phyloP scores from a whole-genome alignment of 768 basidiomycete species.

The Collybia sp. region DNA sequence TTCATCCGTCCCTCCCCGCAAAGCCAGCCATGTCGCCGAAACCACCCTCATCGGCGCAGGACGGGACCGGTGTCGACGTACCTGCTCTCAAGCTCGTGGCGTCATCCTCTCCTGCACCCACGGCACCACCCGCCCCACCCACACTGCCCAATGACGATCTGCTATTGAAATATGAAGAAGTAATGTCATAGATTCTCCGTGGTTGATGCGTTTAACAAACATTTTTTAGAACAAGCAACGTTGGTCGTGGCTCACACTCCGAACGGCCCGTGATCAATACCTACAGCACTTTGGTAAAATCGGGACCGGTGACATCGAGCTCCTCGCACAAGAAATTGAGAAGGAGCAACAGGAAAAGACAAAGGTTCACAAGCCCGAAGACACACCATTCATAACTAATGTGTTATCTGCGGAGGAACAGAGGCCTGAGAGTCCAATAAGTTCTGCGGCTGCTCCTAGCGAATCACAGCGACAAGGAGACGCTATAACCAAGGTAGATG shows the following conservation, averaged over 20 bases:
- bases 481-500: conserved; percentile 18
- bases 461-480: conserved; percentile 10
- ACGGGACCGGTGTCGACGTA: conserved; percentile 24
- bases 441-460: conserved; percentile 11
- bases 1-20: conserved; percentile 70
- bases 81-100: conserved; percentile 16
- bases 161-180: conserved; percentile 60
- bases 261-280: conserved; percentile 68
- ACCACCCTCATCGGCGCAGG: conserved; percentile 13
- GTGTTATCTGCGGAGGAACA: conserved; percentile 23
- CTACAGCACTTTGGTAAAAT: conserved; percentile 80
- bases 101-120: conserved; percentile 22
- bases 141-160: conserved; percentile 39
- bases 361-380: conserved; percentile 32
- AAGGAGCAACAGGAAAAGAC: conserved; percentile 38
- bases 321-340: conserved; percentile 46
- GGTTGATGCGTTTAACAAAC: not conserved
- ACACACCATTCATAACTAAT: conserved; percentile 19
- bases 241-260: conserved; percentile 78
- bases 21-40: conserved; percentile 49
- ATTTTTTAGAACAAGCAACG: conserved; percentile 63
- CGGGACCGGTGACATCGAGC: conserved; percentile 68
- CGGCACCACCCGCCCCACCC: conserved; percentile 18
- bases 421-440: conserved; percentile 26
- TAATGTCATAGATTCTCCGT: conserved; percentile 19